phyloP scores from a whole-genome alignment of 2,329 filamentous ascomycete species.

The Cladophialophora exuberans region DNA sequence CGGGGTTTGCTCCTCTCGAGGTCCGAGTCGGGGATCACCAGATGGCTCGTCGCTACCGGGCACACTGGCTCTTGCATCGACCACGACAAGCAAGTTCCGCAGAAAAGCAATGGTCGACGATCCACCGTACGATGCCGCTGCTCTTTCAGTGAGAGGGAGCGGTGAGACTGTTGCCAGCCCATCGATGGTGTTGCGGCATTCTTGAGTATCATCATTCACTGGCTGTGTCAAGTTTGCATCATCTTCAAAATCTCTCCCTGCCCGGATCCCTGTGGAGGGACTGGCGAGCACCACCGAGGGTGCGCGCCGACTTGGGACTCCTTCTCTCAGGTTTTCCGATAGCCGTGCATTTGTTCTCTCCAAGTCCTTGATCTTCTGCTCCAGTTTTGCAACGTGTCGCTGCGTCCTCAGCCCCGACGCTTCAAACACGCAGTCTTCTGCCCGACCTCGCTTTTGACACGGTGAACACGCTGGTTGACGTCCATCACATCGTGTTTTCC shows the following conservation, averaged over 20 bases:
- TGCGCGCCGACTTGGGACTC: too few relatives aligned
- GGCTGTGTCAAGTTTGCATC: too few relatives aligned
- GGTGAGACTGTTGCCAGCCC: neutral
- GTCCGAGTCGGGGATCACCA: neutral
- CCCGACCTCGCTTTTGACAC: neutral
- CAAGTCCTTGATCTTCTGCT: too few relatives aligned
- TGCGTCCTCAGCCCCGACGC: neutral
- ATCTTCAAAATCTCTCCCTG: too few relatives aligned
- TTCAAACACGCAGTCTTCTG: neutral
- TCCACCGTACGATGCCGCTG: neutral
- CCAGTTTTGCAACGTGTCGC: neutral
- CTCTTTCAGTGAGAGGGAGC: neutral
- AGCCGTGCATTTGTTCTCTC: too few relatives aligned
- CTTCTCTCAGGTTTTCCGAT: too few relatives aligned
- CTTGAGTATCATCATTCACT: neutral
- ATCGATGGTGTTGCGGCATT: neutral
- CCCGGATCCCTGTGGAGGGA: too few relatives aligned
- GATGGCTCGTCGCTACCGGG: neutral
- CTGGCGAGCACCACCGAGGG: too few relatives aligned
- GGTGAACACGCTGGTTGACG: neutral
- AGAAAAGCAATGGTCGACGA: neutral
- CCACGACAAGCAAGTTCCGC: neutral
- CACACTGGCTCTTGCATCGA: neutral
- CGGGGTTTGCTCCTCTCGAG: too few relatives aligned
- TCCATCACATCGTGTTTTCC: neutral